Evolutionary conservation across 805 yeast species (phyloP), one percentile per base, ranked within the genome.

Genomic region (Pichia rugopelliculosa): DNA sequence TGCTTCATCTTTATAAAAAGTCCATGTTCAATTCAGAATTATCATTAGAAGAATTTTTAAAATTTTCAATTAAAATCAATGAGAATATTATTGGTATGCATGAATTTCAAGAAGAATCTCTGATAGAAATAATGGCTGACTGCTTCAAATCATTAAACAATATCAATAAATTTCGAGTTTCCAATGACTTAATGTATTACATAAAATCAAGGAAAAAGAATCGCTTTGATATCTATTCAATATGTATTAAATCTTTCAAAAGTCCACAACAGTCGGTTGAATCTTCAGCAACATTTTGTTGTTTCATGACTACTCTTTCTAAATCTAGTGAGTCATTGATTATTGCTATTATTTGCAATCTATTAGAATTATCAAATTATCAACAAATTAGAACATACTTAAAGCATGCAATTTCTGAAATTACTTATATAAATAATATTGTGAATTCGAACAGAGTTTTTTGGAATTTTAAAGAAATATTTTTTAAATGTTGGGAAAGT

Each of bases 401-500:
- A 13, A 49, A 52, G 7, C 34, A 41, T 12, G 55, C 72, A 4
- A 44, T 75, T 4, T 25, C 26, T 1, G 43, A 44, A 1, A 59
- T 70, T 30, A 59, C 71, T 7, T 5, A 20, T 1, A 23, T 27
- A 5, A 52, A 59, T 36, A 49, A 52, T 0, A 39, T 61, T 6
- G 27, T 43, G 0, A 38, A 46, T 15, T 37, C 61, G 0, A 51
- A 39, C 15, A 44, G 41, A 1, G 47, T 75, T 4, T 72, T 72
- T 51, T 57, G 58, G 42, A 46, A 53, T 12, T 55, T 65, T 24
- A 65, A 59, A 41, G 53, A 66, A 33, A 68, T 68, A 13, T 56
- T 76, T 3, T 58, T 77, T 41, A 71, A 65, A 46, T 62, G 62
- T 20, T 77, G 81, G 80, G 62, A 64, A 58, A 58, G 60, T n/a